Evolutionary conservation across 2,329 filamentous ascomycete species (phyloP).

Genomic region (Alternaria brassicicola): DNA sequence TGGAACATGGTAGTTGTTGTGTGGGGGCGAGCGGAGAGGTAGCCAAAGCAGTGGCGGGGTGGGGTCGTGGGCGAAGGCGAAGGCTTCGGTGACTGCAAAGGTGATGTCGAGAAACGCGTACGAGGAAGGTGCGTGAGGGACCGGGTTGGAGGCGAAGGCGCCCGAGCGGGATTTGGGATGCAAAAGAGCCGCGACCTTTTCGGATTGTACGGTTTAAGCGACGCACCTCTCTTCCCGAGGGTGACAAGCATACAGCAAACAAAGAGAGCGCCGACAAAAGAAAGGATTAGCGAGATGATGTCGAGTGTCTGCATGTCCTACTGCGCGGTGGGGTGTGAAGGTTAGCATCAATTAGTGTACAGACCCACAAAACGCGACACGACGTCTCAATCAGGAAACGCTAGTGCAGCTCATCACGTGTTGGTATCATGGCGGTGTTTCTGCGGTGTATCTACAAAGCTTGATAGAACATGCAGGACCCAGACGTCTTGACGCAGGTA

Average conservation of each 20-base stretch:
- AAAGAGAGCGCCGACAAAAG: constrained; percentile 31
- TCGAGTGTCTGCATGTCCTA: constrained; percentile 31
- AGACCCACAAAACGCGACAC: constrained; percentile 26
- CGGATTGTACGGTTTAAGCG: constrained; percentile 39
- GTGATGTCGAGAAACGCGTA: constrained; percentile 24
- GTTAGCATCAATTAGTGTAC: constrained; percentile 18
- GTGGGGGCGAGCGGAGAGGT: constrained; percentile 26
- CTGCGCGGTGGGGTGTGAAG: constrained; percentile 22
- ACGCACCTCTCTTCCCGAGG: constrained; percentile 38
- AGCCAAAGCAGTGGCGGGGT: constrained; percentile 19
- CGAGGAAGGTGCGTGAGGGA: constrained; percentile 9
- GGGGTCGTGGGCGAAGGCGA: not conserved
- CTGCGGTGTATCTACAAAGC: constrained; percentile 4
- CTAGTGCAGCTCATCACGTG: constrained; percentile 16
- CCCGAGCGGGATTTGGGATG: constrained; percentile 24
- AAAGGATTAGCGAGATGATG: constrained; percentile 29
- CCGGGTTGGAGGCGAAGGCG: constrained; percentile 25
- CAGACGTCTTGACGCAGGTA: constrained; percentile 7
- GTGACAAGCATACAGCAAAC: constrained; percentile 50
- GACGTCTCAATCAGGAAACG: constrained; percentile 16
- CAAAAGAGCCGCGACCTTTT: constrained; percentile 26
- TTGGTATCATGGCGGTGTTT: not conserved
- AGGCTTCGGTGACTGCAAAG: not conserved
- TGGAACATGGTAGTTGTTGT: constrained; percentile 47
- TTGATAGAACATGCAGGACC: constrained; percentile 5